Conservation (phyloP, 768 basidiomycete species). For the Phylloporus scabripes region DNA sequence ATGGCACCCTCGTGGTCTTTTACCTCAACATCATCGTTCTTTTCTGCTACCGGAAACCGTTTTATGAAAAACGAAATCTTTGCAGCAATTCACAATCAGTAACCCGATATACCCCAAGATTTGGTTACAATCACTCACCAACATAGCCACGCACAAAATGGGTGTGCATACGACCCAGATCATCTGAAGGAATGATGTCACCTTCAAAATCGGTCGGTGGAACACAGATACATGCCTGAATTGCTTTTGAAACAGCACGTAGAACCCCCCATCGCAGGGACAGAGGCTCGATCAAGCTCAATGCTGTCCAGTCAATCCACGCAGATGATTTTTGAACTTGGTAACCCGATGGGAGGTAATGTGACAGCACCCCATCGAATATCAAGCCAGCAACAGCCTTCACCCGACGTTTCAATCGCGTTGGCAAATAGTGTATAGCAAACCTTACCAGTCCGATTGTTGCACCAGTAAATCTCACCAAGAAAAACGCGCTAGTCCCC, state of each 20-base stretch:
- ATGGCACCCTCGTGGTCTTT: constrained; percentile 5
- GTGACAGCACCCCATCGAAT: constrained; percentile 51
- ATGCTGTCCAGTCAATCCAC: constrained; percentile 50
- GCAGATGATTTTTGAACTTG: constrained; percentile 37
- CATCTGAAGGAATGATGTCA: constrained; percentile 37
- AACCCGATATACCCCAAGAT: background rate
- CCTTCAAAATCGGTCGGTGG: background rate
- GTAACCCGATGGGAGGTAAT: constrained; percentile 45
- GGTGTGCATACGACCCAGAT: constrained; percentile 74
- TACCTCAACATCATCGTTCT: constrained; percentile 12
- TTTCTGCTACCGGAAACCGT: constrained; percentile 21
- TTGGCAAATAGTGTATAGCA: background rate
- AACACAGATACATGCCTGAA: constrained; percentile 43
- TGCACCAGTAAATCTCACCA: constrained; percentile 82
- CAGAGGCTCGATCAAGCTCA: constrained; percentile 43
- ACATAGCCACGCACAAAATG: constrained; percentile 56
- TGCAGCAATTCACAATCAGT: constrained; percentile 6
- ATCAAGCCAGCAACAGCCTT: constrained; percentile 75
- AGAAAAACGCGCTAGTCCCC: constrained; percentile 82
- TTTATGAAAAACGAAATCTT: constrained; percentile 30
- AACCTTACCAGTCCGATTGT: constrained; percentile 69
- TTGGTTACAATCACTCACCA: constrained; percentile 39
- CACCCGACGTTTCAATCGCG: constrained; percentile 13
- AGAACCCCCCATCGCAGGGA: constrained; percentile 44
- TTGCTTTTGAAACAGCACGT: constrained; percentile 51